Evolutionary conservation across 1,139 yeast genomes (phyloP).

Genomic region (Kurtzmaniella quercitrusa): DNA sequence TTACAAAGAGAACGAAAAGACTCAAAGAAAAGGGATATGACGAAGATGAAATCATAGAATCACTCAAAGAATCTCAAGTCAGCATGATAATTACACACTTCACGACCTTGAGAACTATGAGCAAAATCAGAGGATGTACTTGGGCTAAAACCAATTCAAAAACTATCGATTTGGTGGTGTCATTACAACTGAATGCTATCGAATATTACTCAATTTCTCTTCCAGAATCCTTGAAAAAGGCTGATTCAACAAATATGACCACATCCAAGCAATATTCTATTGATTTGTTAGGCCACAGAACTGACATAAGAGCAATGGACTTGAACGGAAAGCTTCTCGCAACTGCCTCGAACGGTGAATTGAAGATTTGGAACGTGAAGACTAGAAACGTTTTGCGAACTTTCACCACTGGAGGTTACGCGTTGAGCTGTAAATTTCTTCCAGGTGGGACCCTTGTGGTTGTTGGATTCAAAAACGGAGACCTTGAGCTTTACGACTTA

Average conservation of each 20-base stretch:
- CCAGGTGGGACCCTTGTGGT: slow-evolving; percentile 90
- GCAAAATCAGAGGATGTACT: slow-evolving; percentile 54
- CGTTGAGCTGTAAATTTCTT: slow-evolving; percentile 73
- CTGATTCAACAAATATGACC: slow-evolving; percentile 35
- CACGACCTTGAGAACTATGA: slow-evolving; percentile 52
- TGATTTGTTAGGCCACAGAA: slow-evolving; percentile 82
- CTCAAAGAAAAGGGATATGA: slow-evolving; percentile 62
- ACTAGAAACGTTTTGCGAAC: slow-evolving; percentile 78
- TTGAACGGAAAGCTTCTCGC: slow-evolving; percentile 79
- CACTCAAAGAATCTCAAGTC: slow-evolving; percentile 52
- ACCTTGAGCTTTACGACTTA: slow-evolving; percentile 78
- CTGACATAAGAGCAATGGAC: slow-evolving; percentile 82
- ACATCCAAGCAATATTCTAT: slow-evolving; percentile 47
- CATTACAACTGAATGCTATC: slow-evolving; percentile 69
- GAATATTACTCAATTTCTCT: slow-evolving; percentile 60
- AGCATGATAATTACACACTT: slow-evolving; percentile 61
- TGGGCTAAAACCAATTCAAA: slow-evolving; percentile 44
- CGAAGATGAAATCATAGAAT: slow-evolving; percentile 57
- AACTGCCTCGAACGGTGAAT: slow-evolving; percentile 84
- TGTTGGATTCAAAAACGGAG: slow-evolving; percentile 89
- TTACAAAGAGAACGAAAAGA: slow-evolving; percentile 75
- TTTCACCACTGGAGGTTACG: slow-evolving; percentile 72
- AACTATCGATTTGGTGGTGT: slow-evolving; percentile 55
- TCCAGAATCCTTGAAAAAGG: slow-evolving; percentile 45
- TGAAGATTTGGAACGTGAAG: slow-evolving; percentile 83